Evolutionary conservation across 139 green algal genomes (phyloP), one percentile per base, ranked within the genome.

Genomic region (Diplosphaera chodatii): DNA sequence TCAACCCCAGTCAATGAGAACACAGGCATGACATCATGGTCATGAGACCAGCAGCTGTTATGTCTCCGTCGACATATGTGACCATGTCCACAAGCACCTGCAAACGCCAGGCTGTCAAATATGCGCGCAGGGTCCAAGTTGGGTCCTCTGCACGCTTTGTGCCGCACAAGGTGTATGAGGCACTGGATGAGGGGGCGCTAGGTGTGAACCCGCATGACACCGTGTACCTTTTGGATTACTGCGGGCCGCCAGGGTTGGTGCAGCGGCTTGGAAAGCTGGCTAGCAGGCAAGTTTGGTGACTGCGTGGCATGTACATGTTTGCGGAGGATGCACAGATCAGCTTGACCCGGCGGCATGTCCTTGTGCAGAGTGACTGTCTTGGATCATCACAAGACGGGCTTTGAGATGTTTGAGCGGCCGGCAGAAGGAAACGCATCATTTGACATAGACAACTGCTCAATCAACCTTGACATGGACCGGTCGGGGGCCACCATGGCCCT

Each of bases 331-430:
- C n/a, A n/a, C n/a, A n/a, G n/a, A n/a, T n/a, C n/a, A n/a, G n/a
- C n/a, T n/a, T n/a, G n/a, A n/a, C n/a, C n/a, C n/a, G n/a, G n/a
- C n/a, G n/a, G n/a, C n/a, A n/a, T n/a, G n/a, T n/a, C n/a, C n/a
- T n/a, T 56, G 37, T 29, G 55, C 63, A 80, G 70, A 23, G 68
- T 84, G n/a, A 63, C 82, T 27, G 74, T 91, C 6, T 40, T 91
- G 70, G 86, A 91, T 68, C 86, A 91, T 63, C 86, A 91, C 72
- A 91, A 91, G 65, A 91, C 85, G 0, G 83, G 85, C 15, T 55
- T 66, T 16, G 86, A 85, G n/a, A 66, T 70, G 29, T 75, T 91
- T 31, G 55, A 34, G 20, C 48, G 68, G 18, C 55, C 69, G 1
- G 59, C 32, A 1, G 33, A 40, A n/a, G n/a, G n/a, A n/a, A n/a